Evolutionary conservation across 371 early-diverging fungal genomes (phyloP), one percentile per base, ranked within the genome.

Genomic region (Apophysomyces trapeziformis): DNA sequence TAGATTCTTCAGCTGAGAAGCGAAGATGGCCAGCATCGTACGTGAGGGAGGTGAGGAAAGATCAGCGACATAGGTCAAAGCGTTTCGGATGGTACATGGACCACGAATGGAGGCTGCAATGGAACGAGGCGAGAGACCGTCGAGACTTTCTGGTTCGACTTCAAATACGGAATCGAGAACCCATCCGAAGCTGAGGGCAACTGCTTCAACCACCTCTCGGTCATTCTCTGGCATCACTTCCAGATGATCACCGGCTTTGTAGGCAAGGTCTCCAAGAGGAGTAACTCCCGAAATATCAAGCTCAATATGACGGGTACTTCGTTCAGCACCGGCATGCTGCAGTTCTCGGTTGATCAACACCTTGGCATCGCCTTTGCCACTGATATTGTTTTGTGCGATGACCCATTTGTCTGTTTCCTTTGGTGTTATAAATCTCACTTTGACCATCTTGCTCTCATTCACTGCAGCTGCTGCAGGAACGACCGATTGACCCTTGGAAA

Each of bases 211-310:
- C 7, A 71, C 18, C 5, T 61, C 58, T 0, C 66, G 43, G 46
- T 72, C 74, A 45, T 87, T 85, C 39, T 78, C 74, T 8, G 87
- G 85, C 67, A 76, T 74, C 1, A 87, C 72, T 66, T 86, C 87
- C 11, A 87, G 68, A 62, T 87, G 87, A 59, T 87, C 87, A 65
- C 87, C 87, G 11, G 87, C 76, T 35, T 74, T 58, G 43, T 84
- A 87, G 0, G 14, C 68, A 47, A 16, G 61, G 36, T n/a, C 64
- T 4, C 69, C 73, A 18, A 74, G 38, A 9, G 75, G 66, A 1
- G 60, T 58, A 14, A 81, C 36, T 1, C 66, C 38, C 6, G 75
- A 67, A 41, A 79, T 70, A 66, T 82, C 83, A 38, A 82, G 67
- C 57, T 83, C 81, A 50, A 87, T 69, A 45, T 85, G 83, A 14